Base-by-base conservation (phyloP, 2,329 filamentous ascomycete species). In the Ascochyta clinopodiicola region DNA sequence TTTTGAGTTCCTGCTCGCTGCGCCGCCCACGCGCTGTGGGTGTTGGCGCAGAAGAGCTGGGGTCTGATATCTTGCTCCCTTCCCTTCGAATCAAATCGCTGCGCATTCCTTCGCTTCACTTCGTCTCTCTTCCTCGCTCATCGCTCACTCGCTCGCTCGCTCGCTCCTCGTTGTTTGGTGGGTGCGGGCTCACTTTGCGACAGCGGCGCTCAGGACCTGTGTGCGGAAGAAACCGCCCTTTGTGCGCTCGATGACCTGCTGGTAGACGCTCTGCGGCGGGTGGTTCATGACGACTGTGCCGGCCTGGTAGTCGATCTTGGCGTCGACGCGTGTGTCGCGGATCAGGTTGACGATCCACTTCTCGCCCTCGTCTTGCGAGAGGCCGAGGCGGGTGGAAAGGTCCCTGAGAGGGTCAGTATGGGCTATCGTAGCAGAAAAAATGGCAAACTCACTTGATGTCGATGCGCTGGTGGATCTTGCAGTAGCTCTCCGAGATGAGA, bases 271-370 rank as follows among this genome's bases (percentile, higher is more conserved):
- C 82, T 96, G 95, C 60, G 95, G 94, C 46, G 94, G 95, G 81
- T 99, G 95, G 83, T 99, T 98, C 94, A 99, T 99, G 68, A 98
- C 88, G 48, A 99, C 95, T 50, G 95, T 98, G 74, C 95, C 95
- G 80, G 96, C 91, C 83, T 98, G 92, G 82, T 96, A 97, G 81
- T 99, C 95, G 75, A 98, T 98, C 87, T 99, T 99, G 72, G 95
- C 95, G 75, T 99, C 95, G 61, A 99, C 90, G 61, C 93, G 87
- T 22, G 95, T 99, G 80, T 99, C 95, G 62, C 95, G 89, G 80
- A 99, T 99, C 63, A 99, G 85, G 83, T 99, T 99, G 70, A 99
- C 95, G 73, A 99, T 99, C 95, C 95, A 99, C 84, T 99, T 99
- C 87, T 99, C 95, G 71, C 95, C 95, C 73, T 98, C 95, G 74